phyloP scores from a whole-genome alignment of 192 early-diverging fungal genomes.

The Mortierella alpina region DNA sequence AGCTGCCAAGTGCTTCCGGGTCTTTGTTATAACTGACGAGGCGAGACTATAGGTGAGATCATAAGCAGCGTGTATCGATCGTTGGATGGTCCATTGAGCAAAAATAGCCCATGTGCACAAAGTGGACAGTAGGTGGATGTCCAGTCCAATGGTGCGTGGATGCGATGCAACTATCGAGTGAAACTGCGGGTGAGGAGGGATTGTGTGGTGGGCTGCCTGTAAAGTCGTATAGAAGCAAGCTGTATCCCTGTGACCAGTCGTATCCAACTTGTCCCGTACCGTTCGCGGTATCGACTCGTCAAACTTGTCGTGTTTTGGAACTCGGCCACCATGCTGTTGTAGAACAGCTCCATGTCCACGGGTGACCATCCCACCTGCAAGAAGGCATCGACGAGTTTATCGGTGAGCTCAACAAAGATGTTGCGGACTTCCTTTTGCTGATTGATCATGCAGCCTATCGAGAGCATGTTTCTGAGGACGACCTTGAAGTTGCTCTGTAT shows the following conservation, averaged over 20 bases:
- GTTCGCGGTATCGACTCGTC: slow-evolving; percentile 42
- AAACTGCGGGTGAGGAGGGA: slow-evolving; percentile 47
- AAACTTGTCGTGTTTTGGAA: slow-evolving; percentile 24
- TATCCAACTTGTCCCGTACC: slow-evolving; percentile 46
- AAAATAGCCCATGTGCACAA: too few relatives aligned
- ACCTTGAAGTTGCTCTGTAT: slow-evolving; percentile 55
- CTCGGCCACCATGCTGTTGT: slow-evolving; percentile 20
- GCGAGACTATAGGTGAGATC: too few relatives aligned
- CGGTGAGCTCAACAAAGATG: slow-evolving; percentile 41
- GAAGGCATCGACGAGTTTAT: slow-evolving; percentile 50
- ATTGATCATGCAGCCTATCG: slow-evolving; percentile 45
- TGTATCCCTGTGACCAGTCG: slow-evolving; percentile 47
- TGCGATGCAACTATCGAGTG: slow-evolving; percentile 15
- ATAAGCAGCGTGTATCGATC: too few relatives aligned
- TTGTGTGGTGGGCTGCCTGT: slow-evolving; percentile 36
- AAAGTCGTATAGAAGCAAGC: slow-evolving; percentile 49
- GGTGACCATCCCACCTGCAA: slow-evolving; percentile 41
- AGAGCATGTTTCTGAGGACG: slow-evolving; percentile 45
- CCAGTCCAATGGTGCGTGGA: background rate
- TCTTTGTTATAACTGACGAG: too few relatives aligned
- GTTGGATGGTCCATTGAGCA: too few relatives aligned
- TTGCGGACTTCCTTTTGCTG: slow-evolving; percentile 53
- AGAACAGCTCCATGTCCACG: slow-evolving; percentile 35
- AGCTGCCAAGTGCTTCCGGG: too few relatives aligned
- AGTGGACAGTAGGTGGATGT: too few relatives aligned